phyloP scores from a whole-genome alignment of 2,329 filamentous ascomycete genomes.

The Allantophomopsis lycopodina region DNA sequence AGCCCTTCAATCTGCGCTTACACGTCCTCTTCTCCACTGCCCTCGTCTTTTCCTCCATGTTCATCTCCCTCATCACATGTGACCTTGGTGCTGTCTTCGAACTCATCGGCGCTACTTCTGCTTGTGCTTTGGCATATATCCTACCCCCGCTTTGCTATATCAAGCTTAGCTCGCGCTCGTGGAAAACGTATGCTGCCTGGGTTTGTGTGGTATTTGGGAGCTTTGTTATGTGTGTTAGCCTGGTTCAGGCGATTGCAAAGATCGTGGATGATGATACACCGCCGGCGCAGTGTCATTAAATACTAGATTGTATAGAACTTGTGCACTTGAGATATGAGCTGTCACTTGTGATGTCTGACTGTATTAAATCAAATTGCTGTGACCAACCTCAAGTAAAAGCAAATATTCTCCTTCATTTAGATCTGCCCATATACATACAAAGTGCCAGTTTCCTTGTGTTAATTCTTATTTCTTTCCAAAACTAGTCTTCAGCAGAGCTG shows the following conservation, averaged over 20 bases:
- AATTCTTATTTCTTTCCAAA: too few relatives aligned
- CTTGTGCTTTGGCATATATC: slow-evolving; percentile 89
- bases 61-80: slow-evolving; percentile 71
- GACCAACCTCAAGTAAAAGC: too few relatives aligned
- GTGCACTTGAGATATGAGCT: too few relatives aligned
- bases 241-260: slow-evolving; percentile 60
- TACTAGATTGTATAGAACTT: too few relatives aligned
- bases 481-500: too few relatives aligned
- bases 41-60: slow-evolving; percentile 68
- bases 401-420: too few relatives aligned
- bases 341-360: too few relatives aligned
- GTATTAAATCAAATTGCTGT: too few relatives aligned
- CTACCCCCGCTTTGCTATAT: slow-evolving; percentile 91
- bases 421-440: too few relatives aligned
- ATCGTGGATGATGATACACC: slow-evolving; percentile 24
- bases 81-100: slow-evolving; percentile 93
- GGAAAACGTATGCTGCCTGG: slow-evolving; percentile 59
- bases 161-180: slow-evolving; percentile 69
- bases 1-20: slow-evolving; percentile 58
- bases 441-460: too few relatives aligned
- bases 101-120: slow-evolving; percentile 87
- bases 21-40: slow-evolving; percentile 79
- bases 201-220: slow-evolving; percentile 67
- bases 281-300: too few relatives aligned
- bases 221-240: slow-evolving; percentile 66